phyloP scores from a whole-genome alignment of 805 yeast genomes.

The Komagataella ulmi region DNA sequence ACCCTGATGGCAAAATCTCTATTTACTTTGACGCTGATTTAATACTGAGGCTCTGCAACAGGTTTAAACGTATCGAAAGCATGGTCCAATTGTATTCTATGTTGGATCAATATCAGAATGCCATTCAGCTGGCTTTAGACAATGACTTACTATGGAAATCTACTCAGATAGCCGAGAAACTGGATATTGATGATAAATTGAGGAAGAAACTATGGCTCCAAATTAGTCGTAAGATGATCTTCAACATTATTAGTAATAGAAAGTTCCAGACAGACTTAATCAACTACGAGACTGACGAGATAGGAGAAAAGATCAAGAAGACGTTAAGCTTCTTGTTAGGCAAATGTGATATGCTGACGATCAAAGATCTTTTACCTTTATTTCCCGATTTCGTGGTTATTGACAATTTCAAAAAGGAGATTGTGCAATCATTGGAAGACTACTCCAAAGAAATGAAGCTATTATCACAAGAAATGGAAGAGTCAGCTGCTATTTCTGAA shows the following conservation, averaged over 20 bases:
- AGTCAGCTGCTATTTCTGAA: conserved; percentile 46
- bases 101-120: conserved; percentile 64
- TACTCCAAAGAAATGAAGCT: conserved; percentile 55
- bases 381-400: conserved; percentile 78
- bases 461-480: conserved; percentile 63
- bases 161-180: conserved; percentile 39
- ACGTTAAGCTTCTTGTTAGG: conserved; percentile 23
- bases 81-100: conserved; percentile 65
- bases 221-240: conserved; percentile 39
- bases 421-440: conserved; percentile 64
- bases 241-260: conserved; percentile 16
- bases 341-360: conserved; percentile 38
- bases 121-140: conserved; percentile 60
- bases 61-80: conserved; percentile 40
- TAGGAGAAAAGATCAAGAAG: conserved; percentile 12
- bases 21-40: conserved; percentile 57
- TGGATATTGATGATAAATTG: conserved; percentile 26
- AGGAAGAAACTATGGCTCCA: conserved; percentile 66
- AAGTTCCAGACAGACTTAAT: conserved; percentile 11
- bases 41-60: conserved; percentile 59
- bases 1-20: conserved; percentile 7
- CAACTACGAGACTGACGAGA: conserved; percentile 6
- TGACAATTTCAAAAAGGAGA: conserved; percentile 72
- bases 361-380: conserved; percentile 73
- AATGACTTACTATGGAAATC: conserved; percentile 47